Evolutionary conservation across 2,329 filamentous ascomycete genomes (phyloP).

Genomic region (Fusarium tupiense): DNA sequence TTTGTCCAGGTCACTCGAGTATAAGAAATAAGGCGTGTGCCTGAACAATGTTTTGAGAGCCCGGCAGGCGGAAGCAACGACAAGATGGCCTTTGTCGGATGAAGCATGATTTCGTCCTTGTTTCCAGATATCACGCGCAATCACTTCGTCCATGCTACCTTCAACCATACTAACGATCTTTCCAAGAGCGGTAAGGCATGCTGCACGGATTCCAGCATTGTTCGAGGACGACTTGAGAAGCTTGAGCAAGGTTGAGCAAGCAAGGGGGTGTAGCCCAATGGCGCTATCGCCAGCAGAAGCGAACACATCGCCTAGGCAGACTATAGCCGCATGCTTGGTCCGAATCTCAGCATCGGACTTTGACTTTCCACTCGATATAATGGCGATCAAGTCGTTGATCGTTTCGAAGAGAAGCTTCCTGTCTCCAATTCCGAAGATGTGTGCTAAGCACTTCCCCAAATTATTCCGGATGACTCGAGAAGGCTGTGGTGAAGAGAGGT

Average conservation of each 20-base stretch:
- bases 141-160: constrained; percentile 80
- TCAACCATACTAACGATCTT: constrained; percentile 82
- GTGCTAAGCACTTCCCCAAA: constrained; percentile 82
- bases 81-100: constrained; percentile 83
- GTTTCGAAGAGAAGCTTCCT: constrained; percentile 93
- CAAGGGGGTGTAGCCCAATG: constrained; percentile 81
- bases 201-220: constrained; percentile 83
- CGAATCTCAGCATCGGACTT: constrained; percentile 80
- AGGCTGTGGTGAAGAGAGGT: constrained; percentile 82
- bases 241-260: constrained; percentile 78
- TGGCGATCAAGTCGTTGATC: constrained; percentile 83
- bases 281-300: constrained; percentile 93
- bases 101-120: constrained; percentile 80
- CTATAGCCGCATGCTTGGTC: constrained; percentile 86
- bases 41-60: constrained; percentile 80
- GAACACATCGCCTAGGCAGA: constrained; percentile 89
- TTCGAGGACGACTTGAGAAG: constrained; percentile 80
- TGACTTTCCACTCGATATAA: constrained; percentile 77
- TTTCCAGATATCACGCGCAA: constrained; percentile 95
- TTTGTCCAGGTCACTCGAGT: constrained; percentile 89
- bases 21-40: constrained; percentile 84
- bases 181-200: constrained; percentile 77
- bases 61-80: constrained; percentile 80
- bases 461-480: constrained; percentile 92
- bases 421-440: constrained; percentile 86